Evolutionary conservation across 257 asterid genomes (phyloP), one percentile per base, ranked within the genome.

Genomic region (Ophiorrhiza pumila): DNA sequence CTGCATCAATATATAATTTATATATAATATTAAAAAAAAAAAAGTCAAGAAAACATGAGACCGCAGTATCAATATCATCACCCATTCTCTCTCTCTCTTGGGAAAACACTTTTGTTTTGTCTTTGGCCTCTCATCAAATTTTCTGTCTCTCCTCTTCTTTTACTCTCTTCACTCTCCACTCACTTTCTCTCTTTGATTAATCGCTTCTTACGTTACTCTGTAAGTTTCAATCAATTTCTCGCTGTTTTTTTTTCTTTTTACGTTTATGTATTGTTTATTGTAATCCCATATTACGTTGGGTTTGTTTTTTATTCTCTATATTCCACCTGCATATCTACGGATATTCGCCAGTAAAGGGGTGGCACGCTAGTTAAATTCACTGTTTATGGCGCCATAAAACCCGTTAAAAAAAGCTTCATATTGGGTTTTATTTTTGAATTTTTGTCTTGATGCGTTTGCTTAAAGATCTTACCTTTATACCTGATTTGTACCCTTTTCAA

Each of bases 391-490:
- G 64, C 31, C 18, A 47, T 18, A 15, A 6, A 2, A 56, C 3
- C 12, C 31, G 41, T 31, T 11, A 61, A 18, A 37, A 50, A 41
- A 31, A 37, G 12, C 13, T 68, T 34, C 13, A 12, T 15, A 7
- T 13, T 50, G 55, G 29, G 41, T 1, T 23, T 67, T 69, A 41
- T 35, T 56, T n/a, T 39, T 23, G 9, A 56, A 57, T 52, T 65
- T 11, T 55, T 71, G 22, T 25, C n/a, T 55, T 29, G 58, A 35
- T 32, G 34, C 31, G 67, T 34, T 42, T 71, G 37, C 45, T 53
- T 29, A 12, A 67, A 65, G 81, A 70, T 78, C 74, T 70, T 77
- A 56, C 63, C 58, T 58, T 66, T 71, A 29, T 25, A 47, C 71
- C 55, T 62, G 72, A 47, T 70, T 45, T 39, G 66, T 61, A 45